A percentile compares a stretch with the other conserved stretches of the same genome.
Evolutionary conservation across 2,329 filamentous ascomycete species (phyloP).

Genomic region (Hypoxylon sp.): DNA sequence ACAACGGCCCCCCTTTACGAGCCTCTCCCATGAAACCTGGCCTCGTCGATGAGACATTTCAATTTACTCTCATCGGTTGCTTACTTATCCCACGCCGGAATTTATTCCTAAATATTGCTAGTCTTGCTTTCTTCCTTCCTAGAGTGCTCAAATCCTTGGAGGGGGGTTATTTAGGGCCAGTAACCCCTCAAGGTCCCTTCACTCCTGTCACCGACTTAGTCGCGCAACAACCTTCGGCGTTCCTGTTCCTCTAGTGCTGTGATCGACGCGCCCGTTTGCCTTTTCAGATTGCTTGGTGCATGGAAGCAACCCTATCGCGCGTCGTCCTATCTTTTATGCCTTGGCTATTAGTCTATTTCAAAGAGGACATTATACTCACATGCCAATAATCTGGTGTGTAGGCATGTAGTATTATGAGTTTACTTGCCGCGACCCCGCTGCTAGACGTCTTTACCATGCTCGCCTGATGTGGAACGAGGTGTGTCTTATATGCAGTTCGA

Average conservation of each 20-base stretch:
- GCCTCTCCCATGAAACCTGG: background rate
- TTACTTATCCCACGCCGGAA: background rate
- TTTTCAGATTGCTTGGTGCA: constrained; percentile 20
- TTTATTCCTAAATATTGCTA: background rate
- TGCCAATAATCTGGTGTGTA: constrained; percentile 20
- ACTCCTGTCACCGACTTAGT: constrained; percentile 2
- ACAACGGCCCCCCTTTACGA: constrained; percentile 25
- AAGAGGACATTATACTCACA: constrained; percentile 15
- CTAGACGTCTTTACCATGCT: constrained; percentile 5
- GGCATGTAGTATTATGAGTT: constrained; percentile 6
- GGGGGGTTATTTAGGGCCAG: constrained; percentile 8
- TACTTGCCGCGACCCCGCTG: constrained; percentile 10
- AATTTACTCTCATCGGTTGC: background rate
- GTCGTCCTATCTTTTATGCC: constrained; percentile 21
- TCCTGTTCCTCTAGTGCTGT: constrained; percentile 19
- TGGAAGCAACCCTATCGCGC: constrained; percentile 34
- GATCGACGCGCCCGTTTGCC: constrained; percentile 25
- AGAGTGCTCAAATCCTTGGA: background rate
- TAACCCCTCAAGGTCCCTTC: constrained; percentile 7
- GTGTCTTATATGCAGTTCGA: constrained; percentile 13
- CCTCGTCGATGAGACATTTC: background rate
- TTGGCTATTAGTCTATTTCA: constrained; percentile 17
- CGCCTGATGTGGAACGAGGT: constrained; percentile 25
- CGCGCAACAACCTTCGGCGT: constrained; percentile 12
- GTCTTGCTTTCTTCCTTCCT: background rate